phyloP scores from a whole-genome alignment of 169 alveolate genomes.

The Eimeria zaria region DNA sequence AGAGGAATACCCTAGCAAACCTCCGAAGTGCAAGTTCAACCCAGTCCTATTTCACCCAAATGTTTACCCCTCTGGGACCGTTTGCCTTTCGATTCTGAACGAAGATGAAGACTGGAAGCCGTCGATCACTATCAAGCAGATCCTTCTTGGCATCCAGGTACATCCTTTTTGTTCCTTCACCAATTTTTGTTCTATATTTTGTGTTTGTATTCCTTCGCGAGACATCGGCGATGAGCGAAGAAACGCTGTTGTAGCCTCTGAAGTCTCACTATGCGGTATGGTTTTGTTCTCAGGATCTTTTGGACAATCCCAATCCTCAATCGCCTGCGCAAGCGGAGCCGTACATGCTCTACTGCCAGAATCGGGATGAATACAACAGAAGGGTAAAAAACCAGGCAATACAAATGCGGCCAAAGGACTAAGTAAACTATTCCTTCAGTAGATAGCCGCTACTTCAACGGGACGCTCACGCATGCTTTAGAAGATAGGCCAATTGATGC shows the following conservation, averaged over 20 bases:
- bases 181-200: background rate
- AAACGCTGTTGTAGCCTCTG: background rate
- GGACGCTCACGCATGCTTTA: background rate
- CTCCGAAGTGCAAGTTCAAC: constrained; percentile 99
- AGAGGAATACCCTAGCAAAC: constrained; percentile 99
- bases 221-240: background rate
- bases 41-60: constrained; percentile 99
- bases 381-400: constrained; percentile 84
- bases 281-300: constrained; percentile 92
- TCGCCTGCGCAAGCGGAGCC: constrained; percentile 99
- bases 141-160: constrained; percentile 98
- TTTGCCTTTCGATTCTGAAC: constrained; percentile 98
- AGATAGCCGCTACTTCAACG: background rate
- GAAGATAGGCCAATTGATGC: background rate
- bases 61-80: constrained; percentile 99
- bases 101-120: constrained; percentile 99
- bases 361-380: constrained; percentile 95
- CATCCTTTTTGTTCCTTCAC: background rate
- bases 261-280: too few species aligned
- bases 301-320: constrained; percentile 98
- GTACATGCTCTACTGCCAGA: constrained; percentile 95
- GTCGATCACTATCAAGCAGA: constrained; percentile 98
- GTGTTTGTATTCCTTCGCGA: background rate
- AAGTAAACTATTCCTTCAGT: background rate
- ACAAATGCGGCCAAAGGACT: constrained; percentile 84